Evolutionary conservation across 2,329 filamentous ascomycete species (phyloP).

Genomic region (Beauveria sp.): DNA sequence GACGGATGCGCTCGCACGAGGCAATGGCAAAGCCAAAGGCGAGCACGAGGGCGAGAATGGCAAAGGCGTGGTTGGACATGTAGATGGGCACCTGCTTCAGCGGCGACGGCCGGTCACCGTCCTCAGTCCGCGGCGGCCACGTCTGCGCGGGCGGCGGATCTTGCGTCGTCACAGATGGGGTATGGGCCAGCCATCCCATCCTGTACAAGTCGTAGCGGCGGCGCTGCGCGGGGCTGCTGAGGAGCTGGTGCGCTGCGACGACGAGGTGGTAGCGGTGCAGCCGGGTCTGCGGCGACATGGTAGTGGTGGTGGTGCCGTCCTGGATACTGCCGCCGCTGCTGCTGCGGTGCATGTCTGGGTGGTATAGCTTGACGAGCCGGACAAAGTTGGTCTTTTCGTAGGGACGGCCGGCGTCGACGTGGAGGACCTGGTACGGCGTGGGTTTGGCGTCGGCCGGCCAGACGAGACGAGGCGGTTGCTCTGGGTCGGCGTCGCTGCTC

Average conservation of each 20-base stretch:
- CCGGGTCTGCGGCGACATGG: background rate
- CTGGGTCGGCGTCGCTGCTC: background rate
- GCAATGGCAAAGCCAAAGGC: conserved; percentile 11
- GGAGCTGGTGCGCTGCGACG: conserved; percentile 14
- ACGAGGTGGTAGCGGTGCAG: conserved; percentile 15
- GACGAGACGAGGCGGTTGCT: background rate
- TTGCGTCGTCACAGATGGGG: background rate
- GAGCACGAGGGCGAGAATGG: conserved; percentile 11
- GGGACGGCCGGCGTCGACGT: background rate
- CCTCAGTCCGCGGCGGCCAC: too few species aligned
- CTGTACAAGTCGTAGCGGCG: conserved; percentile 12
- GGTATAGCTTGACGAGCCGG: conserved; percentile 16
- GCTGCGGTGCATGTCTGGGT: conserved; percentile 14
- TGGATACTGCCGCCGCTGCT: too few species aligned
- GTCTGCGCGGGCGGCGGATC: too few species aligned
- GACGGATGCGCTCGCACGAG: background rate
- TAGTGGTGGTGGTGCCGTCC: background rate
- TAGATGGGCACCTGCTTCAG: conserved; percentile 6
- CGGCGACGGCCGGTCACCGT: conserved; percentile 14
- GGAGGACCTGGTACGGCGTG: conserved; percentile 16
- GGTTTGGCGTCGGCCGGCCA: conserved; percentile 13
- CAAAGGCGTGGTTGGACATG: conserved; percentile 13
- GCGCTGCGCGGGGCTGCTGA: conserved; percentile 12
- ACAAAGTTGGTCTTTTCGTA: conserved; percentile 16
- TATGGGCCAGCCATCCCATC: conserved; percentile 7